Conservation (phyloP, 148 eudicot genomes). For the Euryodendron excelsum region DNA sequence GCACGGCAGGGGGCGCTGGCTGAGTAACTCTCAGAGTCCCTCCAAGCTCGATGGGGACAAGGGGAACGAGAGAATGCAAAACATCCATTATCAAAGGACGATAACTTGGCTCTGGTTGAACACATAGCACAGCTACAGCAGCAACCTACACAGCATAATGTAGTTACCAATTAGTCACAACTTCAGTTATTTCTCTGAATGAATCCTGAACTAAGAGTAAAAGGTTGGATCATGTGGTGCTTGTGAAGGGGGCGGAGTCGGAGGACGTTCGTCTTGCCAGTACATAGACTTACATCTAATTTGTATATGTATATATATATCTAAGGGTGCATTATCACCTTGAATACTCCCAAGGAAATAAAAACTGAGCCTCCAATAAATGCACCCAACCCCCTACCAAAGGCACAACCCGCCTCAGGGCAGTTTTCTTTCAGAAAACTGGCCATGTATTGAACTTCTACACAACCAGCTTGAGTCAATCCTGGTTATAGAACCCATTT, state of each 20-base stretch:
- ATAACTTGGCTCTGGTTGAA: slow-evolving; percentile 91
- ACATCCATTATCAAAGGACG: slow-evolving; percentile 89
- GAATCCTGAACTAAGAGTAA: not conserved
- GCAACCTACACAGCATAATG: slow-evolving; percentile 53
- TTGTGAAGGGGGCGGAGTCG: too few species aligned
- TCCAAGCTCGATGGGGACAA: slow-evolving; percentile 78
- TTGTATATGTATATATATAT: too few species aligned
- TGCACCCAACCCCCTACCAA: too few species aligned
- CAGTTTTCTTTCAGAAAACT: not conserved
- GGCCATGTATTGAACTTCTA: not conserved
- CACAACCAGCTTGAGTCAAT: not conserved
- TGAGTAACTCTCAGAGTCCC: slow-evolving; percentile 57
- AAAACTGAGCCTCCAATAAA: too few species aligned
- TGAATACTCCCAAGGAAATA: too few species aligned
- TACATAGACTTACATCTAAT: too few species aligned
- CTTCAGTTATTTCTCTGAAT: not conserved
- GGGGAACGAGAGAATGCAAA: slow-evolving; percentile 81
- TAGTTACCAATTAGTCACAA: not conserved
- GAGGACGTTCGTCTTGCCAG: too few species aligned
- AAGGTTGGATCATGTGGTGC: not conserved
- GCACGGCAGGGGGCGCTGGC: slow-evolving; percentile 2
- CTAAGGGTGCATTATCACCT: too few species aligned
- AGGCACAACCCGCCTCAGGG: not conserved
- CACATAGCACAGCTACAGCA: slow-evolving; percentile 86
- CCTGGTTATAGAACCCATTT: not conserved